These are phyloP conservation scores for Agrostemma githago DNA, from an alignment of 148 eudicot genomes.

Conservation along the genomic window DNA sequence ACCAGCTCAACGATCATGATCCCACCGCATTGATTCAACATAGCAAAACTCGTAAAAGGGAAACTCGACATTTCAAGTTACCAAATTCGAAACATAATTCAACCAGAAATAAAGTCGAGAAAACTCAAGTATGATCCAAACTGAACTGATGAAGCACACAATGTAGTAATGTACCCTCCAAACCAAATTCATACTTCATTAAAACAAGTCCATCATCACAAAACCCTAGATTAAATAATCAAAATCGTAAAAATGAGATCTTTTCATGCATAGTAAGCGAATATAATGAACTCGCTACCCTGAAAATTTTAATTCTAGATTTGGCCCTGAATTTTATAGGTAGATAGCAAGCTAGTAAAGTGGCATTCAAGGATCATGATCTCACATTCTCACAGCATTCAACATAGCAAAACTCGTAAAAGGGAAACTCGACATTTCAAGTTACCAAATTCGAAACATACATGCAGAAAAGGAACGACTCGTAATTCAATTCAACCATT, in stretches of 20 bases:
- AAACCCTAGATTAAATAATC: background rate
- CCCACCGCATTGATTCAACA: background rate
- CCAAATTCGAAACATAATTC: background rate
- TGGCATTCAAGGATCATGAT: background rate
- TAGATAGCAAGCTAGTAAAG: too few relatives aligned
- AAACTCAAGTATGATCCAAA: background rate
- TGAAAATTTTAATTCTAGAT: too few relatives aligned
- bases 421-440: background rate
- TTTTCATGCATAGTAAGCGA: too few relatives aligned
- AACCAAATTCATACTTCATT: background rate
- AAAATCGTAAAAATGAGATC: too few relatives aligned
- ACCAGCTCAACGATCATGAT: background rate
- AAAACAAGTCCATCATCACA: constrained; percentile 8
- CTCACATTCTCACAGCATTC: background rate
- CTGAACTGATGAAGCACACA: background rate
- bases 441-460: background rate
- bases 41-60: constrained; percentile 10
- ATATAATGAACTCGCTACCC: too few relatives aligned
- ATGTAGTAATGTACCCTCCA: background rate
- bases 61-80: background rate
- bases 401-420: constrained; percentile 13
- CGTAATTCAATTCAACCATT: background rate
- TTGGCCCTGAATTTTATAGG: too few relatives aligned
- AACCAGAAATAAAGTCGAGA: background rate
- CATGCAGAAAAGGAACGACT: background rate